Evolutionary conservation across 768 basidiomycete species (phyloP).

Genomic region (Polyporus arcularius): DNA sequence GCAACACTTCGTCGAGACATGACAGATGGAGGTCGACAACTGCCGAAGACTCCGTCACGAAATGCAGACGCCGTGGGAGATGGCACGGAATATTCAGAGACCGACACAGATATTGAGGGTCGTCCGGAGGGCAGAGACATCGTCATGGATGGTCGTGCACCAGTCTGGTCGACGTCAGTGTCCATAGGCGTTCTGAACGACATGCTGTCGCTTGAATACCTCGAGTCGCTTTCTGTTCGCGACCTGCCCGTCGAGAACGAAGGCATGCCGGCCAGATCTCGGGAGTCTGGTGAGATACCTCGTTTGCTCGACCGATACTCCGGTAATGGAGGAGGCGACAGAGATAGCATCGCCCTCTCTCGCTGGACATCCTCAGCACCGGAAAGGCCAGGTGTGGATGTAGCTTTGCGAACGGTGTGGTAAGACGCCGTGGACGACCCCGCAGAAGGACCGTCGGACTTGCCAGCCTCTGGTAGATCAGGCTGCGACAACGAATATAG

Average conservation of each 20-base stretch:
- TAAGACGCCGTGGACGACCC: conserved; percentile 21
- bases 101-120: conserved; percentile 43
- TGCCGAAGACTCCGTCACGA: conserved; percentile 53
- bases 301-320: conserved; percentile 18
- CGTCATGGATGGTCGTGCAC: conserved; percentile 48
- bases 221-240: conserved; percentile 22
- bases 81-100: conserved; percentile 68
- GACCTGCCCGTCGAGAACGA: conserved; percentile 20
- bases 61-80: conserved; percentile 86
- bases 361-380: conserved; percentile 8
- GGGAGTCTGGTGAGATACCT: conserved; percentile 26
- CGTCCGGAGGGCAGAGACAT: conserved; percentile 51
- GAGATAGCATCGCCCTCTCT: conserved; percentile 16
- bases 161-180: conserved; percentile 24
- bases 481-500: conserved; percentile 62
- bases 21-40: conserved; percentile 26
- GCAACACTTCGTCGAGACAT: conserved; percentile 20
- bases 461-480: conserved; percentile 37
- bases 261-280: conserved; percentile 14
- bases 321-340: conserved; percentile 51
- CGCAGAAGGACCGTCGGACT: conserved; percentile 5
- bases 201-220: conserved; percentile 40
- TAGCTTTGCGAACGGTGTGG: conserved; percentile 25
- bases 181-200: conserved; percentile 31
- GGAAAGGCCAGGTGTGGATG: conserved; percentile 26